A percentile compares a stretch with the other conserved stretches of the same genome.
Conservation (phyloP, 495 filamentous ascomycete species). For the Penicillium goetzii region DNA sequence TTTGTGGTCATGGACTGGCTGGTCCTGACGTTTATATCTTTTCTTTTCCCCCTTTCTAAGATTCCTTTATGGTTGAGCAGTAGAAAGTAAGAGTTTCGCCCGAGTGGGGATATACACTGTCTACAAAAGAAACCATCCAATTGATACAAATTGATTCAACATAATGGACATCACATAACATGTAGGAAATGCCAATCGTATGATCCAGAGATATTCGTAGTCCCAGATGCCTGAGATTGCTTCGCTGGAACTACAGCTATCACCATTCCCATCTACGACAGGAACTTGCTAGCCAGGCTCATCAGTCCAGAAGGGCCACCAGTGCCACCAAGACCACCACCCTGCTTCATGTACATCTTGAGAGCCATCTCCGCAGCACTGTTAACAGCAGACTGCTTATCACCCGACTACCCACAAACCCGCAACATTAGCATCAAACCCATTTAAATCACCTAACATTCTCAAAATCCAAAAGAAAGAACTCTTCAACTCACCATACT, state of each 20-base stretch:
- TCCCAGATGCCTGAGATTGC: not conserved
- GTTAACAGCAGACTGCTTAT: constrained; percentile 65
- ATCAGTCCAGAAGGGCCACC: constrained; percentile 55
- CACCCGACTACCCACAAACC: constrained; percentile 39
- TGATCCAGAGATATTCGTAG: not conserved
- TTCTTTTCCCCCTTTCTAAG: not conserved
- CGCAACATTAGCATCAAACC: not conserved
- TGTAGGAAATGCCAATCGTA: not conserved
- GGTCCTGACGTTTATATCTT: constrained; percentile 5
- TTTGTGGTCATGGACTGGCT: constrained; percentile 19
- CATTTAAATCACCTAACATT: not conserved
- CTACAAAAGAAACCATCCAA: not conserved
- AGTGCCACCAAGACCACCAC: constrained; percentile 51
- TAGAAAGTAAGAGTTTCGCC: not conserved
- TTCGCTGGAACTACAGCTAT: not conserved
- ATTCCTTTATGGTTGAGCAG: not conserved
- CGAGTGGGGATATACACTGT: not conserved
- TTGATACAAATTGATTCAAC: not conserved
- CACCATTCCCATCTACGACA: constrained; percentile 20
- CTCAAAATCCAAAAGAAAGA: not conserved
- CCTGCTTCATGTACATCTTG: constrained; percentile 71
- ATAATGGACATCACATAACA: not conserved
- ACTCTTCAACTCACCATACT: constrained; percentile 56
- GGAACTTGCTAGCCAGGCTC: constrained; percentile 62
- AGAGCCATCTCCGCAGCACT: constrained; percentile 65